A percentile compares a stretch with the other conserved stretches of the same genome.
phyloP scores from a whole-genome alignment of 495 filamentous ascomycete genomes.

The Astrothelium subdiscretum region DNA sequence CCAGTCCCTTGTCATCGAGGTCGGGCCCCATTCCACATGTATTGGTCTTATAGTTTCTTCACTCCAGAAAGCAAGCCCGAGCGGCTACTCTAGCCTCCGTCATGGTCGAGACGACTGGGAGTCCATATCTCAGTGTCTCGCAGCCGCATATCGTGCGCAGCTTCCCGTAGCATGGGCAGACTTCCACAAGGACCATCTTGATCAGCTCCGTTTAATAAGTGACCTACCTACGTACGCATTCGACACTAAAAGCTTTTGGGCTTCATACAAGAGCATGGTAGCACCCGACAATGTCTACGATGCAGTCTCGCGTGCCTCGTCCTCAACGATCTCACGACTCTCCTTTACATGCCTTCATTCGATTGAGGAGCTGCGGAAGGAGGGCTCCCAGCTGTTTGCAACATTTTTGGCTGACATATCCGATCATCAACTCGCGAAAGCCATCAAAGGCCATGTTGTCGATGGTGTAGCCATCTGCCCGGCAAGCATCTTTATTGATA shows the following conservation, averaged over 20 bases:
- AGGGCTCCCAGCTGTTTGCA: slow-evolving; percentile 2
- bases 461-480: slow-evolving; percentile 14
- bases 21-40: slow-evolving; percentile 33
- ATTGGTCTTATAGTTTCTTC: slow-evolving; percentile 18
- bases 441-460: slow-evolving; percentile 15
- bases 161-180: slow-evolving; percentile 13
- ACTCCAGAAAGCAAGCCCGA: slow-evolving; percentile 4
- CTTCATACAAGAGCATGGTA: slow-evolving; percentile 54
- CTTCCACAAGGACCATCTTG: slow-evolving; percentile 15
- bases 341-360: slow-evolving; percentile 9
- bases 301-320: background rate
- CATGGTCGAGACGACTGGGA: slow-evolving; percentile 10
- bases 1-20: slow-evolving; percentile 28
- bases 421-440: slow-evolving; percentile 9
- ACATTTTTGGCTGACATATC: slow-evolving; percentile 7
- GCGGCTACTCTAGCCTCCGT: background rate
- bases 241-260: slow-evolving; percentile 76
- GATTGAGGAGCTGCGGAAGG: slow-evolving; percentile 3
- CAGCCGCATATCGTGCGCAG: slow-evolving; percentile 6
- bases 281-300: slow-evolving; percentile 7
- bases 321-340: slow-evolving; percentile 3
- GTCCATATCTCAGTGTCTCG: slow-evolving; percentile 3
- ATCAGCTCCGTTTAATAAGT: slow-evolving; percentile 3
- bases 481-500: slow-evolving; percentile 18
- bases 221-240: slow-evolving; percentile 62